phyloP scores from a whole-genome alignment of 176 grass and related monocot genomes.

The Lolium rigidum region DNA sequence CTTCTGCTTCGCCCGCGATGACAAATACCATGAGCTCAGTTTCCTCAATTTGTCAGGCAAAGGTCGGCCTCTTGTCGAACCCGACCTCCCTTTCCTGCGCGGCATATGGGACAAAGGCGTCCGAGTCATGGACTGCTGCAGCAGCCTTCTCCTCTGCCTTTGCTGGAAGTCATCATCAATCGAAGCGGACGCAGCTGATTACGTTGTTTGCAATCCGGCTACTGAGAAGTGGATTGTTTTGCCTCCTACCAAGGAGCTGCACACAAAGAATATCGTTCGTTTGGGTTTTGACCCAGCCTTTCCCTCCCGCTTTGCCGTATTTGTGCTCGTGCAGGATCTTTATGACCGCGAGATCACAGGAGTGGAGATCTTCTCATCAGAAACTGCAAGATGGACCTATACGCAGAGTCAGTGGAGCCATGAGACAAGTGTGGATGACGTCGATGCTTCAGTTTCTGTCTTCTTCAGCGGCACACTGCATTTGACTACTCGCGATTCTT shows the following conservation, averaged over 20 bases:
- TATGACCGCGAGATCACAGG: neutral
- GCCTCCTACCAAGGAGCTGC: neutral
- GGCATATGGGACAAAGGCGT: neutral
- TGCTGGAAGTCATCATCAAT: neutral
- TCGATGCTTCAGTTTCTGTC: neutral
- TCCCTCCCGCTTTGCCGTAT: neutral
- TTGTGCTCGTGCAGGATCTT: neutral
- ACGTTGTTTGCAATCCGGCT: neutral
- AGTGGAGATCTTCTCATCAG: neutral
- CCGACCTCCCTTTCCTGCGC: neutral
- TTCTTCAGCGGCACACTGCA: neutral
- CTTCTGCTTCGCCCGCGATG: neutral
- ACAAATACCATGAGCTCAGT: neutral
- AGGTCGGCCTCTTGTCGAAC: neutral
- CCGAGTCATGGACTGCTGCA: neutral
- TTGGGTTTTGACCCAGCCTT: neutral
- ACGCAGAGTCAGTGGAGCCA: neutral
- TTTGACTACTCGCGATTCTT: neutral
- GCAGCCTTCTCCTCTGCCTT: neutral
- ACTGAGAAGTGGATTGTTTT: neutral
- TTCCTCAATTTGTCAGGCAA: neutral
- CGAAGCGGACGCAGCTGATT: neutral
- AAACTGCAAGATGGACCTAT: neutral
- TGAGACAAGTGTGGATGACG: neutral
- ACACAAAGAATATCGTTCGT: neutral